These are phyloP conservation scores for Pichia membranifaciens DNA, from an alignment of 805 yeast genomes.

Conservation along the genomic window DNA sequence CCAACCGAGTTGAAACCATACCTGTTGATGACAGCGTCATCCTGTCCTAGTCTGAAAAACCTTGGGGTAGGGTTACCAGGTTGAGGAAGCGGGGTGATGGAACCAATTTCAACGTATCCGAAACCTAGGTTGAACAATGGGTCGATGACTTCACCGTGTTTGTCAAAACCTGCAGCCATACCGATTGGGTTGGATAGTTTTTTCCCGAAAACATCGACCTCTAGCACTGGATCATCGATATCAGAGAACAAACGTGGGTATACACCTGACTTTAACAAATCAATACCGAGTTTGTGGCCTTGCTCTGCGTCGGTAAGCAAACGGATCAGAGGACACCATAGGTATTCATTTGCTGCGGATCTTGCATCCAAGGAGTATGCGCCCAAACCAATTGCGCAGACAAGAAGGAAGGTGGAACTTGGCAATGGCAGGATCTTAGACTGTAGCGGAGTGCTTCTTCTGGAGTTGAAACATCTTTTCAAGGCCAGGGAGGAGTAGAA, in stretches of 20 bases:
- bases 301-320: conserved; percentile 71
- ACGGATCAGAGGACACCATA: conserved; percentile 73
- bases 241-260: conserved; percentile 57
- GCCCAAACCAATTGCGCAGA: conserved; percentile 34
- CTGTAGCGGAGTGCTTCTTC: conserved; percentile 5
- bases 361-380: conserved; percentile 68
- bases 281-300: conserved; percentile 75
- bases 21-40: conserved; percentile 87
- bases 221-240: conserved; percentile 44
- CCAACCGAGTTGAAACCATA: conserved; percentile 95
- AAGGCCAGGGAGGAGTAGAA: not conserved
- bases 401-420: conserved; percentile 18
- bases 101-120: conserved; percentile 87
- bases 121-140: conserved; percentile 73
- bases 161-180: conserved; percentile 93
- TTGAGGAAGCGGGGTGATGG: conserved; percentile 88
- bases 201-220: conserved; percentile 61
- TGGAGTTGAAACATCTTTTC: conserved; percentile 1
- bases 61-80: conserved; percentile 94
- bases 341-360: conserved; percentile 75
- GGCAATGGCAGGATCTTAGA: conserved; percentile 18
- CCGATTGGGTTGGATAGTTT: conserved; percentile 74
- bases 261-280: conserved; percentile 60
- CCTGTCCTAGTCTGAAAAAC: conserved; percentile 77
- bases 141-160: conserved; percentile 88